Evolutionary conservation across 805 yeast genomes (phyloP).

Genomic region (Wickerhamiella australiensis): DNA sequence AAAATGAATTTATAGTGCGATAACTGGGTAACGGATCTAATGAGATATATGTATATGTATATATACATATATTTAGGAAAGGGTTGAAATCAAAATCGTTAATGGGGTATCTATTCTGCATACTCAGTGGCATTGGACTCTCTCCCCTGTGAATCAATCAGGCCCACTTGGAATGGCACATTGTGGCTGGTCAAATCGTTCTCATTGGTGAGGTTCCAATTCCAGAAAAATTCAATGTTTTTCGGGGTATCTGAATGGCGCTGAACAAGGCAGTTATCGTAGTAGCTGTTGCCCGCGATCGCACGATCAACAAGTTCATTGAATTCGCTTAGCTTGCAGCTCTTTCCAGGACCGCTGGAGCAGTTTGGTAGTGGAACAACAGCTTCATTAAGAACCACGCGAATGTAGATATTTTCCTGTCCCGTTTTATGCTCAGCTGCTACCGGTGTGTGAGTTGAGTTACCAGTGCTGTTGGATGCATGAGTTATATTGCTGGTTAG

Average conservation of each 20-base stretch:
- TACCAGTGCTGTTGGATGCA: background rate
- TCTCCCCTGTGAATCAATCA: constrained; percentile 14
- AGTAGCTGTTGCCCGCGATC: constrained; percentile 14
- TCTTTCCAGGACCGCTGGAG: constrained; percentile 40
- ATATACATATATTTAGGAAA: too few species aligned
- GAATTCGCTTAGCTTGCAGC: constrained; percentile 30
- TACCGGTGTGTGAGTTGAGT: background rate
- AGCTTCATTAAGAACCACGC: constrained; percentile 42
- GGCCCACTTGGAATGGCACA: constrained; percentile 17
- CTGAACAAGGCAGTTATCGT: constrained; percentile 15
- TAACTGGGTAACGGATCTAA: too few species aligned
- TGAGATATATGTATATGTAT: too few species aligned
- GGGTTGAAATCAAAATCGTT: background rate
- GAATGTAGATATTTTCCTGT: constrained; percentile 31
- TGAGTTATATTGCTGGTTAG: constrained; percentile 1
- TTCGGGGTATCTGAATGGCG: constrained; percentile 16
- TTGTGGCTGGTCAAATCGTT: constrained; percentile 13
- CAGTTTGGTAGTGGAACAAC: constrained; percentile 41
- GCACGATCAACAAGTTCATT: constrained; percentile 16
- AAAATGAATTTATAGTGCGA: too few species aligned
- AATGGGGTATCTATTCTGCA: background rate
- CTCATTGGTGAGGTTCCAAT: constrained; percentile 21
- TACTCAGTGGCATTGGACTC: constrained; percentile 1
- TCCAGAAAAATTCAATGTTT: constrained; percentile 22
- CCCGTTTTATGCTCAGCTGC: background rate